phyloP scores from a whole-genome alignment of 805 yeast genomes.

The Cyberlindnera bimundalis region DNA sequence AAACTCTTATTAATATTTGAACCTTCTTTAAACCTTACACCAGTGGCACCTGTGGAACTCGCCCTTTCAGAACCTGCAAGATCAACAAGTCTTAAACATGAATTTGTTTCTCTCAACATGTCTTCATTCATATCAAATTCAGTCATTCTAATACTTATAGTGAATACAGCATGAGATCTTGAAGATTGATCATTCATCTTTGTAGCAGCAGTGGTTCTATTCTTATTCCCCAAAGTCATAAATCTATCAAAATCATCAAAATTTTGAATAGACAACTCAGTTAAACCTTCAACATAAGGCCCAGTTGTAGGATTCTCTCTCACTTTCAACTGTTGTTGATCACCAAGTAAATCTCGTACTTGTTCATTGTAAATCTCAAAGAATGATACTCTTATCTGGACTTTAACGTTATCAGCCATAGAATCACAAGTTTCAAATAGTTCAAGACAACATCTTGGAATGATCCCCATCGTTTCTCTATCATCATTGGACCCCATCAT shows the following conservation, averaged over 20 bases:
- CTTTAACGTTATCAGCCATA: slow-evolving; percentile 33
- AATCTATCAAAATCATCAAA: slow-evolving; percentile 46
- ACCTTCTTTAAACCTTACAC: slow-evolving; percentile 67
- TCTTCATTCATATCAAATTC: slow-evolving; percentile 38
- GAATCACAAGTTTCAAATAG: slow-evolving; percentile 42
- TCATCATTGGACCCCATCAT: slow-evolving; percentile 60
- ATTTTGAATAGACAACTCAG: slow-evolving; percentile 47
- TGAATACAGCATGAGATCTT: slow-evolving; percentile 78
- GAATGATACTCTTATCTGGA: slow-evolving; percentile 52
- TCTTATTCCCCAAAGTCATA: slow-evolving; percentile 48
- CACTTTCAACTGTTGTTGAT: slow-evolving; percentile 33
- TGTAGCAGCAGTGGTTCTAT: slow-evolving; percentile 70
- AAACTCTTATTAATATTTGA: slow-evolving; percentile 73
- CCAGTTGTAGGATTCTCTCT: slow-evolving; percentile 66
- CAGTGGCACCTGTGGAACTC: slow-evolving; percentile 56
- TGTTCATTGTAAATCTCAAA: slow-evolving; percentile 78
- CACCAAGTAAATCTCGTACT: slow-evolving; percentile 56
- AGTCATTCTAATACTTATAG: slow-evolving; percentile 58
- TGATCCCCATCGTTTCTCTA: slow-evolving; percentile 56
- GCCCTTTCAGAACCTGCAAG: slow-evolving; percentile 82
- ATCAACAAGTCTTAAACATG: slow-evolving; percentile 69
- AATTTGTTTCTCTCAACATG: slow-evolving; percentile 45
- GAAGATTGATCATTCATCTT: slow-evolving; percentile 70
- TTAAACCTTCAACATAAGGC: slow-evolving; percentile 68
- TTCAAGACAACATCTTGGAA: slow-evolving; percentile 56